Percentiles rank a stretch among this genome's conserved stretches.
Conservation (phyloP, 495 filamentous ascomycete species). For the Penicillium atrosanguineum region DNA sequence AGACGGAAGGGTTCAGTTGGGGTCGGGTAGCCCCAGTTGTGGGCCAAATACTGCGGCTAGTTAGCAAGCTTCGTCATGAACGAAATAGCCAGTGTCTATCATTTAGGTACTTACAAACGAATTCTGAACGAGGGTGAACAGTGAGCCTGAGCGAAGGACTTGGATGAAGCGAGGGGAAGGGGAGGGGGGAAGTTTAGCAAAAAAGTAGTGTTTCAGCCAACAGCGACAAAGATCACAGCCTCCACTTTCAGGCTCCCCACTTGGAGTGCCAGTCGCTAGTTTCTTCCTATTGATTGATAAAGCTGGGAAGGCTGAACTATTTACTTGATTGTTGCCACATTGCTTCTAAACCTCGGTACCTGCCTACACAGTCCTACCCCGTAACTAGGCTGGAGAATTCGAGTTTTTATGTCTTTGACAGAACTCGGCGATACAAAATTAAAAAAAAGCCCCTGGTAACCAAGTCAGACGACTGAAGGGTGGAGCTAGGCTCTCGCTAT, state of each 20-base stretch:
- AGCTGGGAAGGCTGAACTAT: background rate
- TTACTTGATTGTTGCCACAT: background rate
- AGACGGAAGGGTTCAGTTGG: background rate
- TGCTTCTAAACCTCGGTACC: background rate
- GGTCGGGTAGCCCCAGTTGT: slow-evolving; percentile 18
- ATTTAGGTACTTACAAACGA: background rate
- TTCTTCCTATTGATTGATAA: background rate
- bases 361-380: too few species aligned
- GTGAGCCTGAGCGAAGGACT: background rate
- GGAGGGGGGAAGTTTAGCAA: background rate
- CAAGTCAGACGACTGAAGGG: background rate
- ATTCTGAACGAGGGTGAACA: background rate
- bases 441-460: background rate
- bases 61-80: background rate
- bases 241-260: slow-evolving; percentile 5
- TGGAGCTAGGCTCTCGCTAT: background rate
- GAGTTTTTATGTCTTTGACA: background rate
- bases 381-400: background rate
- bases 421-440: background rate
- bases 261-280: background rate
- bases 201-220: slow-evolving; percentile 9
- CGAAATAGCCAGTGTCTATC: background rate
- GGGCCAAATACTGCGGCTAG: background rate
- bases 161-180: slow-evolving; percentile 15
- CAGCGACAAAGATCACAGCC: slow-evolving; percentile 1